Conservation (phyloP, 331 rosid species). For the Arachis monticola region DNA sequence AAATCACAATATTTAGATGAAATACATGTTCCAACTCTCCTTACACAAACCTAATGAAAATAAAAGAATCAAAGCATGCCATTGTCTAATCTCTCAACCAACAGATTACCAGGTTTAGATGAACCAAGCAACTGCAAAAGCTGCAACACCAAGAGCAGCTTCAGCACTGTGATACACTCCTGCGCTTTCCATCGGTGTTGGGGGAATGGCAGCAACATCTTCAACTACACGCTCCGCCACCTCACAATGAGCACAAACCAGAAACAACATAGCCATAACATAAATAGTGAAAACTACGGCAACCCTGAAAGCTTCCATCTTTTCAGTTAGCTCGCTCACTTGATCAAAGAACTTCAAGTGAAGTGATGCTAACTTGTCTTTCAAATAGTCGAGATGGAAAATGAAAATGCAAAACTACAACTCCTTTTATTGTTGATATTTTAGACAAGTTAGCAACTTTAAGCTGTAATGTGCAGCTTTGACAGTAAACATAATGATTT, state of each 20-base stretch:
- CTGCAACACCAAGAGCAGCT: constrained; percentile 45
- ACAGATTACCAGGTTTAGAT: constrained; percentile 41
- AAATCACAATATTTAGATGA: constrained; percentile 24
- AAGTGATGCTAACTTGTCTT: constrained; percentile 5
- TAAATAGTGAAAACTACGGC: constrained; percentile 46
- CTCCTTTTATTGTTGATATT: constrained; percentile 39
- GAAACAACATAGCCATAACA: constrained; percentile 50
- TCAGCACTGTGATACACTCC: constrained; percentile 43
- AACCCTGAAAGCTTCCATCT: constrained; percentile 47
- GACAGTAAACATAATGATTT: constrained; percentile 50
- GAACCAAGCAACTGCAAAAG: constrained; percentile 53
- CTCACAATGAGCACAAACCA: constrained; percentile 42
- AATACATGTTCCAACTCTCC: constrained; percentile 15
- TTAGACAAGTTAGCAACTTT: constrained; percentile 36
- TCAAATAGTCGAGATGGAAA: constrained; percentile 31
- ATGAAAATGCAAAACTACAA: constrained; percentile 21
- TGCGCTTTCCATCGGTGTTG: constrained; percentile 64
- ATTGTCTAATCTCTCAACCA: constrained; percentile 19
- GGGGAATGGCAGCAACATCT: constrained; percentile 61
- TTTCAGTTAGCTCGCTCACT: constrained; percentile 13
- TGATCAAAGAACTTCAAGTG: constrained; percentile 25
- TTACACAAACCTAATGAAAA: constrained; percentile 23
- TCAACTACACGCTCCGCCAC: constrained; percentile 47
- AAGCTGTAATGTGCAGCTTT: constrained; percentile 45
- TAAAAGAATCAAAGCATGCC: constrained; percentile 36